A percentile compares a stretch with the other conserved stretches of the same genome.
Conservation (phyloP, 2,329 filamentous ascomycete species). For the Bisporella sp. region DNA sequence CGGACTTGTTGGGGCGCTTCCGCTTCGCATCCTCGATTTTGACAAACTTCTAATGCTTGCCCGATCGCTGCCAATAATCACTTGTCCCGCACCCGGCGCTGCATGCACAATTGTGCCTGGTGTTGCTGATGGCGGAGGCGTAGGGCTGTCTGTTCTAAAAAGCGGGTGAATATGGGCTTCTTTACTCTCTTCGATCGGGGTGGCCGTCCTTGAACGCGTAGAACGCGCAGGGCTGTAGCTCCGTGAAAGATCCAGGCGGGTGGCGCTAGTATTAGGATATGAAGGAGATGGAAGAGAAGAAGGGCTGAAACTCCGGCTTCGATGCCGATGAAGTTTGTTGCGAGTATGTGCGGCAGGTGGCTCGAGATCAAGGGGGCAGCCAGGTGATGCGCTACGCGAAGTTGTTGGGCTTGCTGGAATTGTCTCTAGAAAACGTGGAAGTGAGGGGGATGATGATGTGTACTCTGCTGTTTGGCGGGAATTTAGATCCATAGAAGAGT, state of each 20-base stretch:
- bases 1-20: constrained; percentile 44
- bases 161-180: constrained; percentile 73
- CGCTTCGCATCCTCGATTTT: constrained; percentile 47
- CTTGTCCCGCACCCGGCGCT: constrained; percentile 59
- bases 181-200: constrained; percentile 30
- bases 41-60: constrained; percentile 35
- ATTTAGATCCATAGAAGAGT: constrained; percentile 57
- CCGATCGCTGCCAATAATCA: constrained; percentile 45
- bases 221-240: not conserved
- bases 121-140: constrained; percentile 57
- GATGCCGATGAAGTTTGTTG: not conserved
- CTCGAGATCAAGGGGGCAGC: constrained; percentile 49
- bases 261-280: no score
- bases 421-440: constrained; percentile 53
- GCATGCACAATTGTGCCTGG: constrained; percentile 66
- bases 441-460: constrained; percentile 27
- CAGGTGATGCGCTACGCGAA: constrained; percentile 60
- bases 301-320: constrained; percentile 25
- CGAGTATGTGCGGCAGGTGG: constrained; percentile 28
- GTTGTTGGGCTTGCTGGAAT: constrained; percentile 61
- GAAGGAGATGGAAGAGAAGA: constrained; percentile 1
- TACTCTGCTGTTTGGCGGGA: constrained; percentile 47
- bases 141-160: constrained; percentile 66
- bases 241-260: not conserved
- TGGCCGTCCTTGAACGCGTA: constrained; percentile 6